phyloP scores from a whole-genome alignment of 371 early-diverging fungal genomes.

The Rhizomucor pusillus region DNA sequence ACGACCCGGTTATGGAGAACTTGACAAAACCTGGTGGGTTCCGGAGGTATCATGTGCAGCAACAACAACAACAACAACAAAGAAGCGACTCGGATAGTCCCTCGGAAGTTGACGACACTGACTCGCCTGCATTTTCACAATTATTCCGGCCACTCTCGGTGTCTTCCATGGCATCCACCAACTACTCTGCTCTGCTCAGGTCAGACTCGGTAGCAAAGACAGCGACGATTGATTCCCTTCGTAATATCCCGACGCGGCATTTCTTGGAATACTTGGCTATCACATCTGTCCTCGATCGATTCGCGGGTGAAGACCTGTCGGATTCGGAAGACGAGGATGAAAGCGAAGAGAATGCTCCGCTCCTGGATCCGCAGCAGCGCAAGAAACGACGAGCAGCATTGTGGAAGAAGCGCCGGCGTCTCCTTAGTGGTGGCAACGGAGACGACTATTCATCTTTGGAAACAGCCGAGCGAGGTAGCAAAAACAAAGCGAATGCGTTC shows the following conservation, averaged over 20 bases:
- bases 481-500: conserved; percentile 37
- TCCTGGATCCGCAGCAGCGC: conserved; percentile 22
- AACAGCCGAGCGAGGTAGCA: neutral
- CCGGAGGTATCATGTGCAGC: conserved; percentile 63
- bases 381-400: conserved; percentile 2
- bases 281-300: conserved; percentile 60
- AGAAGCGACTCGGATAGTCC: neutral
- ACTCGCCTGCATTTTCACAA: neutral
- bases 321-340: conserved; percentile 54
- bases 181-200: conserved; percentile 14
- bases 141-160: conserved; percentile 33
- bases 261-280: conserved; percentile 72
- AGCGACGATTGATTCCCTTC: conserved; percentile 14
- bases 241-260: conserved; percentile 33
- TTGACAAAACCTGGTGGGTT: conserved; percentile 73
- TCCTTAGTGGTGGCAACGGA: neutral
- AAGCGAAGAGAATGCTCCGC: conserved; percentile 40
- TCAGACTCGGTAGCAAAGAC: conserved; percentile 14
- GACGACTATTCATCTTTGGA: neutral
- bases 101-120: neutral
- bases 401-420: neutral
- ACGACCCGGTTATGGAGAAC: conserved; percentile 19
- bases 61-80: conserved; percentile 33
- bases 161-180: conserved; percentile 19
- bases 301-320: conserved; percentile 73